A percentile compares a stretch with the other conserved stretches of the same genome.
Evolutionary conservation across 2,329 filamentous ascomycete species (phyloP).

Genomic region (Mariannaea elegans): DNA sequence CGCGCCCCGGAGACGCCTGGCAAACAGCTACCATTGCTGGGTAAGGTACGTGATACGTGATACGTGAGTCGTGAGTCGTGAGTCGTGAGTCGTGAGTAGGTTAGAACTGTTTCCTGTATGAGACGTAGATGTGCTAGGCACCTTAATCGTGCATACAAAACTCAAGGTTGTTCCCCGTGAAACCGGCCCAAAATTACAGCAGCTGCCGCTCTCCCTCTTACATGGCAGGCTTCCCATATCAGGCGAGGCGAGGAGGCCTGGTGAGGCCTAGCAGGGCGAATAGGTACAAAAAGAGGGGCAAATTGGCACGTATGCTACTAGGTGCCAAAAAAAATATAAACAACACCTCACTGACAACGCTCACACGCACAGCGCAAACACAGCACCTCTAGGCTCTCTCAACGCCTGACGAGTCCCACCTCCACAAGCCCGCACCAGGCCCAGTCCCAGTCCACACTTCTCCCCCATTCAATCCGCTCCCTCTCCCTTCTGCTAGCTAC

Average conservation of each 20-base stretch:
- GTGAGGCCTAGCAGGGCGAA: not conserved
- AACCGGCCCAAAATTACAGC: not conserved
- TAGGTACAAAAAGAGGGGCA: slow-evolving; percentile 9
- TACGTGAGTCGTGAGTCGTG: no score
- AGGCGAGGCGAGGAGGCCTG: no score
- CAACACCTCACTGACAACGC: not conserved
- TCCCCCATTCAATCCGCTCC: slow-evolving; percentile 20
- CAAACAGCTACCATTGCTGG: slow-evolving; percentile 1
- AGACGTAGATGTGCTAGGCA: no score
- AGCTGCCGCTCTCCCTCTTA: not conserved
- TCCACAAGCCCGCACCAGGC: slow-evolving; percentile 28
- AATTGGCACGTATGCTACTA: slow-evolving; percentile 5
- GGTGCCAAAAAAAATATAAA: slow-evolving; percentile 13
- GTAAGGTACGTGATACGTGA: no score
- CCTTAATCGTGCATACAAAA: not conserved
- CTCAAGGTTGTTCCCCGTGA: not conserved
- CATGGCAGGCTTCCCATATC: not conserved
- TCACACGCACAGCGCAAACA: not conserved
- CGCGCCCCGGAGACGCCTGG: slow-evolving; percentile 4
- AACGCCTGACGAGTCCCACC: slow-evolving; percentile 40
- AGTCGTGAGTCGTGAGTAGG: no score
- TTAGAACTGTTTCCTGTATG: no score
- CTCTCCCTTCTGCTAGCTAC: slow-evolving; percentile 32
- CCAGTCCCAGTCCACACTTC: slow-evolving; percentile 24
- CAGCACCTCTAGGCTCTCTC: slow-evolving; percentile 21